Evolutionary conservation across 2,329 filamentous ascomycete genomes (phyloP).

Genomic region (Diplodia intermedia): DNA sequence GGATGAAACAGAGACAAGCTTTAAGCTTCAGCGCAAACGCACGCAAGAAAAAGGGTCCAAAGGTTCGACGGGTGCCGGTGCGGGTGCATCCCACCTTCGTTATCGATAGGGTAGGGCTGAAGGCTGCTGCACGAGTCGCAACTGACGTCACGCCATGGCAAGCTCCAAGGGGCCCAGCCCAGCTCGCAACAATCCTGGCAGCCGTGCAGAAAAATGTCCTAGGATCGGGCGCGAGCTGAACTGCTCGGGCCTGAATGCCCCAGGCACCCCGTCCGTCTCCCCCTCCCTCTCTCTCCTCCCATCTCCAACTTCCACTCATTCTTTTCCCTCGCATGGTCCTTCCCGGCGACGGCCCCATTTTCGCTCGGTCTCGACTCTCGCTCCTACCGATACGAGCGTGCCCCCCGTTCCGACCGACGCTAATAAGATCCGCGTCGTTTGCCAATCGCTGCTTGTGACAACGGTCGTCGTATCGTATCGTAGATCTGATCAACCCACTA

Average conservation of each 20-base stretch:
- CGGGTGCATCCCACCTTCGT: not conserved
- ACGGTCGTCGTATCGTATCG: not conserved
- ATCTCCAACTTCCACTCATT: not conserved
- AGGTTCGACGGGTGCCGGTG: too few relatives aligned
- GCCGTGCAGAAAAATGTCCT: constrained; percentile 5
- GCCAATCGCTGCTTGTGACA: not conserved
- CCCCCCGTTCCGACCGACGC: not conserved
- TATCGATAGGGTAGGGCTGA: constrained; percentile 22
- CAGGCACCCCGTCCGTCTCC: not conserved
- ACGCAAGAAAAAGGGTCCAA: too few relatives aligned
- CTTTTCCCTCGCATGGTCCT: not conserved
- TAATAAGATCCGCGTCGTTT: not conserved
- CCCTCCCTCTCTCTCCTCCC: not conserved
- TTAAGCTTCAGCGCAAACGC: too few relatives aligned
- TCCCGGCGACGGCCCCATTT: too few relatives aligned
- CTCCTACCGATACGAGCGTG: not conserved
- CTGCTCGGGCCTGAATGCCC: not conserved
- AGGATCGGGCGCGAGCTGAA: not conserved
- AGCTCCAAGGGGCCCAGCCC: not conserved
- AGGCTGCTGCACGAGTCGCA: not conserved
- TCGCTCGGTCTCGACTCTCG: not conserved
- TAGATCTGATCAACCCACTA: not conserved
- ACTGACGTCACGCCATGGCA: constrained; percentile 11
- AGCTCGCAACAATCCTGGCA: constrained; percentile 2
- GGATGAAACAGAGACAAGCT: too few relatives aligned